Percentiles rank a stretch among this genome's conserved stretches.
These are phyloP conservation scores for Spencermartinsiella ligniputridi DNA, from an alignment of 1,139 yeast genomes.

Conservation along the genomic window DNA sequence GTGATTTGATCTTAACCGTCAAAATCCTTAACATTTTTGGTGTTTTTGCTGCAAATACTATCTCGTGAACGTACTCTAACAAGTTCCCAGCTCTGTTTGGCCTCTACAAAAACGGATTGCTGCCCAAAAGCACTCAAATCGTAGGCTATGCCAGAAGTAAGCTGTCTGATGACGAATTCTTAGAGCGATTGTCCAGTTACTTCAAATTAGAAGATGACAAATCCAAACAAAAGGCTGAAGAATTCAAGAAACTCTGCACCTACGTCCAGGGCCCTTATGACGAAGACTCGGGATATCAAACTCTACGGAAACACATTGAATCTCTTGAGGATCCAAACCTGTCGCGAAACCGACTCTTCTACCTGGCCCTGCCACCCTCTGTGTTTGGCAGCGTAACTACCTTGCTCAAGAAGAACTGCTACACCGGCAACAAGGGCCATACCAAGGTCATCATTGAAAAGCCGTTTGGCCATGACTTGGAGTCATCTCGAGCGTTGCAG, in stretches of 20 bases:
- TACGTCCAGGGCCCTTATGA: conserved; percentile 83
- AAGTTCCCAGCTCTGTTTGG: conserved; percentile 42
- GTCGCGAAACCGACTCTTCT: conserved; percentile 62
- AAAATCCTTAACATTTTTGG: too few species aligned
- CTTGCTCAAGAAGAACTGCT: conserved; percentile 63
- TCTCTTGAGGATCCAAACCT: conserved; percentile 50
- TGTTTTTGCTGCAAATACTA: too few species aligned
- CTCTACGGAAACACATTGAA: conserved; percentile 52
- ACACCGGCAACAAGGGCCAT: conserved; percentile 54
- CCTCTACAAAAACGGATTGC: conserved; percentile 66
- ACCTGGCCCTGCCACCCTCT: conserved; percentile 92
- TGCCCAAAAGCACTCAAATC: conserved; percentile 66
- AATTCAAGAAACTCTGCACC: conserved; percentile 59
- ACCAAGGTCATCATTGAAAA: conserved; percentile 89
- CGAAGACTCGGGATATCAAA: conserved; percentile 62
- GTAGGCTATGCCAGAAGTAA: conserved; percentile 91
- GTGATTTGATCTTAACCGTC: too few species aligned
- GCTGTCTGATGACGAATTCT: conserved; percentile 61
- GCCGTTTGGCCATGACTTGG: conserved; percentile 94
- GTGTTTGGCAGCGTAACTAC: conserved; percentile 78
- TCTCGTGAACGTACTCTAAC: too few species aligned
- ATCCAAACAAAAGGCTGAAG: conserved; percentile 44
- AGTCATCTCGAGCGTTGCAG: conserved; percentile 73
- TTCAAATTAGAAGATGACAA: conserved; percentile 46
- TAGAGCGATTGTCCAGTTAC: conserved; percentile 57